These are phyloP conservation scores for Lichtheimia hyalospora DNA, from an alignment of 371 early-diverging fungal species.

Conservation along the genomic window DNA sequence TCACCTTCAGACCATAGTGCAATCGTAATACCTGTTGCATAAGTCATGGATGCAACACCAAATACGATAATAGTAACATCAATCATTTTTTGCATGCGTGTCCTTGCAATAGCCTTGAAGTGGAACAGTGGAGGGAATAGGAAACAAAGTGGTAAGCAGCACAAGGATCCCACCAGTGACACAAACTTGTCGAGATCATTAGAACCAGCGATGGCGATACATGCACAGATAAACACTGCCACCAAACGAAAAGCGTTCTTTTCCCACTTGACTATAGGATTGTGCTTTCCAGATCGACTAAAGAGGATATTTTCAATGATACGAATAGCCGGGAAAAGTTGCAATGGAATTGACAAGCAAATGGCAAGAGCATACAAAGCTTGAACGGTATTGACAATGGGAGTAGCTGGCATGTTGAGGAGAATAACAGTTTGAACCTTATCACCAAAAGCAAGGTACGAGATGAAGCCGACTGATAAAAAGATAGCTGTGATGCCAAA, in stretches of 20 bases:
- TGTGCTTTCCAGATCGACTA: conserved; percentile 61
- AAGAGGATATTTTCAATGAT: conserved; percentile 79
- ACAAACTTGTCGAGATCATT: conserved; percentile 83
- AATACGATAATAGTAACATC: conserved; percentile 69
- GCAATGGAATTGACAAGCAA: conserved; percentile 80
- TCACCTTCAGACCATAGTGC: conserved; percentile 59
- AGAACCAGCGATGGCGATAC: conserved; percentile 73
- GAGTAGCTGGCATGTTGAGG: conserved; percentile 72
- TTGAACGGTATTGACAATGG: conserved; percentile 64
- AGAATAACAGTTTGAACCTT: conserved; percentile 79
- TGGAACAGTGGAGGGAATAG: conserved; percentile 87
- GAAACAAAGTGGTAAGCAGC: conserved; percentile 71
- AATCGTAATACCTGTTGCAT: conserved; percentile 78
- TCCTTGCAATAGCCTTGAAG: conserved; percentile 58
- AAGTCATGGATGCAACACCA: conserved; percentile 74
- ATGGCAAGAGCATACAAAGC: conserved; percentile 84
- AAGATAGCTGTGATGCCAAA: conserved; percentile 70
- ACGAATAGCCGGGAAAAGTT: conserved; percentile 85
- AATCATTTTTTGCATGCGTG: conserved; percentile 28
- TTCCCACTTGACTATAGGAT: conserved; percentile 79
- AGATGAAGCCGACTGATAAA: conserved; percentile 71
- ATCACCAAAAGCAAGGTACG: conserved; percentile 80
- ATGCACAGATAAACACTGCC: conserved; percentile 59
- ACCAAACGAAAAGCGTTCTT: conserved; percentile 76
- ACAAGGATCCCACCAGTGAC: conserved; percentile 70